phyloP scores from a whole-genome alignment of 2,329 filamentous ascomycete species.

The Stagonosporopsis cucurbitacearum region DNA sequence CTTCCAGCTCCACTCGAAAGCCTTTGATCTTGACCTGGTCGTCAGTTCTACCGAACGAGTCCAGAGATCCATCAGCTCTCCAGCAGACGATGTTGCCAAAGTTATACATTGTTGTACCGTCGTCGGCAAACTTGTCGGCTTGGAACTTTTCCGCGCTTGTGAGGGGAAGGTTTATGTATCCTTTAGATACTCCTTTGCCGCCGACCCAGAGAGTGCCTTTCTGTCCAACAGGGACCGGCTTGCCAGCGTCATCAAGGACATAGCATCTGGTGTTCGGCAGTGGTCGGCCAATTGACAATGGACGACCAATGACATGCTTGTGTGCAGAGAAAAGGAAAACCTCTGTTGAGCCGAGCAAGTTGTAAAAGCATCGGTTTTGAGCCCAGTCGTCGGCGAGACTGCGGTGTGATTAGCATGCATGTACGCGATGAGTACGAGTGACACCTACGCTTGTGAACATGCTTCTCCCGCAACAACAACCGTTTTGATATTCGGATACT shows the following conservation, averaged over 20 bases:
- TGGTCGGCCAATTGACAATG: conserved; percentile 62
- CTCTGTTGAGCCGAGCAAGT: conserved; percentile 67
- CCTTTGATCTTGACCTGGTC: conserved; percentile 69
- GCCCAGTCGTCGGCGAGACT: conserved; percentile 64
- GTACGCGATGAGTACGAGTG: too few species aligned
- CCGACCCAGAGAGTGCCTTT: conserved; percentile 65
- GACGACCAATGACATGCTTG: conserved; percentile 55
- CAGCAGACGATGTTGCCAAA: conserved; percentile 66
- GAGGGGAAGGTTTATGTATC: conserved; percentile 62
- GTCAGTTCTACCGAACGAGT: conserved; percentile 63
- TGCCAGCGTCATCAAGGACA: conserved; percentile 57
- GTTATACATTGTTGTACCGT: conserved; percentile 64
- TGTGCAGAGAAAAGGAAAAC: conserved; percentile 66
- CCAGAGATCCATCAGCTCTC: conserved; percentile 60
- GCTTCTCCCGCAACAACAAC: conserved; percentile 64
- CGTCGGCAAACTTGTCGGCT: conserved; percentile 58
- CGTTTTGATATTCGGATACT: conserved; percentile 60
- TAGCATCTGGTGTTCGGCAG: conserved; percentile 65
- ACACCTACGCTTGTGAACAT: conserved; percentile 52
- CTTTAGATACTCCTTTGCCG: conserved; percentile 61
- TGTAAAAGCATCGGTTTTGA: conserved; percentile 50
- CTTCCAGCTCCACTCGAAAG: conserved; percentile 67
- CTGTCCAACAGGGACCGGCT: conserved; percentile 56
- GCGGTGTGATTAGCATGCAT: conserved; percentile 2
- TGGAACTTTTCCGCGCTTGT: conserved; percentile 60